These are phyloP conservation scores for Lodderomyces orthopsilosis DNA, from an alignment of 1,139 yeast genomes.

Conservation along the genomic window DNA sequence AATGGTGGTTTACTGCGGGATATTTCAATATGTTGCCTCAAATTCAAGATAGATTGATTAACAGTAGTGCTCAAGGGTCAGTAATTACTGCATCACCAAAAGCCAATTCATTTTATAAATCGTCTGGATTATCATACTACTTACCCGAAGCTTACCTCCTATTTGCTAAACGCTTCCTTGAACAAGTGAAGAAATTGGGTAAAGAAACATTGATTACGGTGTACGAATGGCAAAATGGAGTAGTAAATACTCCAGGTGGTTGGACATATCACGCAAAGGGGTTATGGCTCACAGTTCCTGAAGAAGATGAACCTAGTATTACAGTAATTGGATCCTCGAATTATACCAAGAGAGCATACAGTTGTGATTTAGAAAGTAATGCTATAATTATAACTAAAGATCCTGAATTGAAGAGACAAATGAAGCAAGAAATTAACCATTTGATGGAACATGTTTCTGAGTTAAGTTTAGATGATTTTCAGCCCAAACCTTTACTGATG, in stretches of 20 bases:
- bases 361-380: slow-evolving; percentile 84
- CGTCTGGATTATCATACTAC: slow-evolving; percentile 77
- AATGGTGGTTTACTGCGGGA: slow-evolving; percentile 95
- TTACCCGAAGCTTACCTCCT: slow-evolving; percentile 87
- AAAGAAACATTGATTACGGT: slow-evolving; percentile 51
- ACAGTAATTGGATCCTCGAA: slow-evolving; percentile 92
- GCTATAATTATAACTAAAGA: slow-evolving; percentile 76
- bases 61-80: slow-evolving; percentile 59
- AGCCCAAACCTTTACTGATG: slow-evolving; percentile 28
- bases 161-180: slow-evolving; percentile 67
- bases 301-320: slow-evolving; percentile 57
- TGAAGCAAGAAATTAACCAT: slow-evolving; percentile 64
- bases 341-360: slow-evolving; percentile 86
- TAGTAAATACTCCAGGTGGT: slow-evolving; percentile 76
- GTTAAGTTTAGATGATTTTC: slow-evolving; percentile 58
- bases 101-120: slow-evolving; percentile 90
- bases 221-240: slow-evolving; percentile 85
- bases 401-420: slow-evolving; percentile 49
- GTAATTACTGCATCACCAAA: slow-evolving; percentile 89
- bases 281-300: slow-evolving; percentile 73
- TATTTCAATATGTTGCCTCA: slow-evolving; percentile 89
- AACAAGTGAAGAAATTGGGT: slow-evolving; percentile 46
- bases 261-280: slow-evolving; percentile 99
- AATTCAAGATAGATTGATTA: slow-evolving; percentile 58
- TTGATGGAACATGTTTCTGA: slow-evolving; percentile 51